These are phyloP conservation scores for Avena sativa DNA, from an alignment of 176 grass and related monocot species.

Conservation along the genomic window DNA sequence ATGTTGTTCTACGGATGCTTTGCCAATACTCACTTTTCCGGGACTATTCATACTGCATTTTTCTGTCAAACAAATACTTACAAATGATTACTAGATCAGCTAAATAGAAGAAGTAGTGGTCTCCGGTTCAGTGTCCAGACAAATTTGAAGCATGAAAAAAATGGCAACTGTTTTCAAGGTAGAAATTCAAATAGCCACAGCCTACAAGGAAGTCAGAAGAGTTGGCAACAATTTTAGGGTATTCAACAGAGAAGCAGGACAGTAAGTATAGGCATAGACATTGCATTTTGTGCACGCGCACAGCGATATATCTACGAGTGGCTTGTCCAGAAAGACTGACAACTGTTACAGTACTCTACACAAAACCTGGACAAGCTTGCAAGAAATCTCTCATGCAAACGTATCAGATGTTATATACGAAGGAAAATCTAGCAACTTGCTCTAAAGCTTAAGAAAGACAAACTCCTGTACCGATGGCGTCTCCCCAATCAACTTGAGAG, in stretches of 20 bases:
- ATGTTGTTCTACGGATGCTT: not conserved
- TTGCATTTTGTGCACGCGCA: not conserved
- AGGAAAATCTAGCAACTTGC: not conserved
- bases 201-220: not conserved
- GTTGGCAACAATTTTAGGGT: not conserved
- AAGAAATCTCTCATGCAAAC: not conserved
- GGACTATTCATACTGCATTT: not conserved
- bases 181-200: not conserved
- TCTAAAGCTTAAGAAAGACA: conserved; percentile 84
- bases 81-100: too few relatives aligned
- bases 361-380: conserved; percentile 1
- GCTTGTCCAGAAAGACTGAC: not conserved
- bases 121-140: not conserved
- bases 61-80: not conserved
- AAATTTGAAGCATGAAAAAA: not conserved
- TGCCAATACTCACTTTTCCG: not conserved
- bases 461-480: conserved; percentile 73
- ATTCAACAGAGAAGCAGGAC: not conserved
- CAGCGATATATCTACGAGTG: not conserved
- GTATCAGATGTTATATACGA: not conserved
- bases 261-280: not conserved
- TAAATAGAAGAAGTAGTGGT: not conserved
- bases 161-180: not conserved
- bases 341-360: conserved; percentile 25
- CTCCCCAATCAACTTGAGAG: conserved; percentile 75